phyloP scores from a whole-genome alignment of 2,329 filamentous ascomycete species.

The Fusarium floridanum region DNA sequence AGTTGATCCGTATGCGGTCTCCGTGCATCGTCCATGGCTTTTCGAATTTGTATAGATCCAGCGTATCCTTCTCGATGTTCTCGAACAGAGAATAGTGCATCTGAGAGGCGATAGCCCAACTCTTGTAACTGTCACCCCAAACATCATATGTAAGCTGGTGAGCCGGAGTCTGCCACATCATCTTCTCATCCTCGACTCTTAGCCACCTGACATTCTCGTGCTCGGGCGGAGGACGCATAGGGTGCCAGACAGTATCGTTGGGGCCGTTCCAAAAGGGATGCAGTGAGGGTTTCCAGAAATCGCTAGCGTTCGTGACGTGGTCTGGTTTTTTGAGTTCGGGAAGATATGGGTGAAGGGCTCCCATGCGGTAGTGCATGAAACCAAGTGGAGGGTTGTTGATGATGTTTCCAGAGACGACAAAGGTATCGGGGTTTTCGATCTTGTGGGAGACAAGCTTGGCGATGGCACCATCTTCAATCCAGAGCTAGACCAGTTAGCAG shows the following conservation, averaged over 20 bases:
- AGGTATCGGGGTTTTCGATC: conserved; percentile 23
- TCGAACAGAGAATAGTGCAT: conserved; percentile 40
- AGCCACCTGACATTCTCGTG: conserved; percentile 25
- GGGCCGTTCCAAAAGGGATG: conserved; percentile 32
- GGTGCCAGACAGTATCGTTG: conserved; percentile 13
- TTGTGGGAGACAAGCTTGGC: conserved; percentile 29
- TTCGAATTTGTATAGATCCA: conserved; percentile 34
- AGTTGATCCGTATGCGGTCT: conserved; percentile 37
- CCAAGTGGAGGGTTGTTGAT: conserved; percentile 40
- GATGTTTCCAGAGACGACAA: conserved; percentile 36
- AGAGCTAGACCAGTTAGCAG: conserved; percentile 22
- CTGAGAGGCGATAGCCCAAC: conserved; percentile 36
- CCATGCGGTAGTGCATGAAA: conserved; percentile 37
- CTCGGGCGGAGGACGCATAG: not conserved
- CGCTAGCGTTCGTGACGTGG: conserved; percentile 7
- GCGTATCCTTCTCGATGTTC: conserved; percentile 32
- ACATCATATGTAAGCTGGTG: conserved; percentile 30
- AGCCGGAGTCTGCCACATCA: conserved; percentile 28
- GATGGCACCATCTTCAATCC: conserved; percentile 37
- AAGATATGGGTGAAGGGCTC: conserved; percentile 35
- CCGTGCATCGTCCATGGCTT: conserved; percentile 34
- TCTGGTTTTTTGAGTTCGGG: conserved; percentile 15
- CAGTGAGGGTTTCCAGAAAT: conserved; percentile 32
- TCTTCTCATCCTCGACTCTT: conserved; percentile 17
- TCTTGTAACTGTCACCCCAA: conserved; percentile 30